Percentiles rank a stretch among this genome's conserved stretches.
These are phyloP conservation scores for Solanum sejunctum DNA, from an alignment of 257 asterid genomes.

Conservation along the genomic window DNA sequence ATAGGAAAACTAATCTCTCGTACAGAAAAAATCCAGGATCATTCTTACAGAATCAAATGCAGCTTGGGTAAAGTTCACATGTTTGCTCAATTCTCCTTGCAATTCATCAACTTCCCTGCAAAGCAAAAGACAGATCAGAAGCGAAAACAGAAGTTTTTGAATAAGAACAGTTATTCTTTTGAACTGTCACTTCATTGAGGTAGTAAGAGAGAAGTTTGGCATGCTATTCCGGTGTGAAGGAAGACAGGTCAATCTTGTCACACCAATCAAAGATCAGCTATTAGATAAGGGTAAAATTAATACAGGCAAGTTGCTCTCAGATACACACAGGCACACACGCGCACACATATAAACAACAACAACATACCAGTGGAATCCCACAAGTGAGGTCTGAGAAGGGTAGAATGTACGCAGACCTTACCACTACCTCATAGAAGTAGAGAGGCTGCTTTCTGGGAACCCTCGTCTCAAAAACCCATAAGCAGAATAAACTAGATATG, in stretches of 20 bases:
- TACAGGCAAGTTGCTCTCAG: background rate
- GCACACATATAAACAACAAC: background rate
- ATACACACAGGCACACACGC: background rate
- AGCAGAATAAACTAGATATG: too few relatives aligned
- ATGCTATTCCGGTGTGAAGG: background rate
- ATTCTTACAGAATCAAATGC: slow-evolving; percentile 30
- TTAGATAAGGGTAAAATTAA: background rate
- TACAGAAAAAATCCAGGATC: slow-evolving; percentile 15
- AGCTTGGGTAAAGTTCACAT: slow-evolving; percentile 25
- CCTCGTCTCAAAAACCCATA: too few relatives aligned
- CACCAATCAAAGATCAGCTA: background rate
- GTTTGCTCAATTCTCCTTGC: slow-evolving; percentile 22
- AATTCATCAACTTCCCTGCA: slow-evolving; percentile 41
- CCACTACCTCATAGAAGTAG: too few relatives aligned
- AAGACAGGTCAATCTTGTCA: background rate
- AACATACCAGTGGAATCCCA: too few relatives aligned
- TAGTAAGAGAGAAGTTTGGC: background rate
- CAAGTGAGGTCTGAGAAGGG: too few relatives aligned
- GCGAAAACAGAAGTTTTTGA: background rate
- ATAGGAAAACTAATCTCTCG: slow-evolving; percentile 2
- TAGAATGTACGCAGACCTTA: too few relatives aligned
- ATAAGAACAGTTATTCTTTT: background rate
- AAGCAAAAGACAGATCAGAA: background rate
- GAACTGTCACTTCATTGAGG: background rate
- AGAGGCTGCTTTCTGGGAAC: too few relatives aligned